Evolutionary conservation across 768 basidiomycete species (phyloP).

Genomic region (Xerocomellus intermedius): DNA sequence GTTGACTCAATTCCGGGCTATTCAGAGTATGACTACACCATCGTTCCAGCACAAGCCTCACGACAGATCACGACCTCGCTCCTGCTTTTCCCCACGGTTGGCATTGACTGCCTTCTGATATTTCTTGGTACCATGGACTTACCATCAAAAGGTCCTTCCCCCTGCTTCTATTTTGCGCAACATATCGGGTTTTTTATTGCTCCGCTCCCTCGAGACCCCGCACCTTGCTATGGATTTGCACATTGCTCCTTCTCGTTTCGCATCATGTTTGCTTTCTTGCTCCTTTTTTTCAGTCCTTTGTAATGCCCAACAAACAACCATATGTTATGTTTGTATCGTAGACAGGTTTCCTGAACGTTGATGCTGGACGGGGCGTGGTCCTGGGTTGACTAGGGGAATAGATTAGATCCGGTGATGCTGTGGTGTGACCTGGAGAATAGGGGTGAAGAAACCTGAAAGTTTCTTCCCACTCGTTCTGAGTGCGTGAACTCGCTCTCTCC

Average conservation of each 20-base stretch:
- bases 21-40: not conserved
- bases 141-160: slow-evolving; percentile 1
- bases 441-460: too few species aligned
- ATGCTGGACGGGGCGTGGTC: slow-evolving; percentile 3
- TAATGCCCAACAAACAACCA: slow-evolving; percentile 22
- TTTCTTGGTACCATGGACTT: slow-evolving; percentile 29
- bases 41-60: slow-evolving; percentile 10
- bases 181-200: slow-evolving; percentile 17
- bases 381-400: not conserved
- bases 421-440: too few species aligned
- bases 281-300: slow-evolving; percentile 10
- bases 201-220: slow-evolving; percentile 12
- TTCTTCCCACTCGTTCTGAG: too few species aligned
- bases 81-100: slow-evolving; percentile 4
- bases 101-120: slow-evolving; percentile 29
- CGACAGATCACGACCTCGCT: slow-evolving; percentile 18
- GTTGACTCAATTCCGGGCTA: slow-evolving; percentile 9
- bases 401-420: not conserved
- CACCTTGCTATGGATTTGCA: slow-evolving; percentile 31
- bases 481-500: too few species aligned
- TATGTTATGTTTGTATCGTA: slow-evolving; percentile 32
- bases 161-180: slow-evolving; percentile 18
- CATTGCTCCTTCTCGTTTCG: slow-evolving; percentile 18
- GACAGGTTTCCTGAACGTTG: slow-evolving; percentile 11
- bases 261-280: slow-evolving; percentile 13